Conservation (phyloP, 2,329 filamentous ascomycete genomes). For the Aspergillus felis region DNA sequence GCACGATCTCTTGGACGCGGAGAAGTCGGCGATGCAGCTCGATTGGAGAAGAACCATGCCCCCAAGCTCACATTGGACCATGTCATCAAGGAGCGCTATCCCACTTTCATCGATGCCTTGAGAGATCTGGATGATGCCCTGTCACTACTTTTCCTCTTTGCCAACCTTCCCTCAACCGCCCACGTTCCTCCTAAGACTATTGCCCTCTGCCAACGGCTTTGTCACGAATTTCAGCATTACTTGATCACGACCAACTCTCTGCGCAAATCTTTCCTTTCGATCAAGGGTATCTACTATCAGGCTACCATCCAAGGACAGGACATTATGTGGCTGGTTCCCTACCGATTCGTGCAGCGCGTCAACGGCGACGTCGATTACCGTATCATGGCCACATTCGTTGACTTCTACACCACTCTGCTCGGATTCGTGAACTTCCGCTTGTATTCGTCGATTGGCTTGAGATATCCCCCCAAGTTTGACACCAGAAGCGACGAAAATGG, state of each 20-base stretch:
- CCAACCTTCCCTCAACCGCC: constrained; percentile 85
- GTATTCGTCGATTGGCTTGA: constrained; percentile 84
- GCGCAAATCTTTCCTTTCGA: constrained; percentile 93
- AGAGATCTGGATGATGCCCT: constrained; percentile 94
- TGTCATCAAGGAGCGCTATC: constrained; percentile 96
- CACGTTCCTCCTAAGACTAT: constrained; percentile 94
- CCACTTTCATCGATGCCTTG: constrained; percentile 90
- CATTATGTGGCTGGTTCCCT: constrained; percentile 93
- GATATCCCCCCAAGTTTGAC: constrained; percentile 96
- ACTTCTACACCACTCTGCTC: constrained; percentile 96
- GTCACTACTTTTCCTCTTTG: constrained; percentile 96
- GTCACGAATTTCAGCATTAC: constrained; percentile 96
- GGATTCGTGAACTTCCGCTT: constrained; percentile 95
- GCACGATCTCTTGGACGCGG: constrained; percentile 85
- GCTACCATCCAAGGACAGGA: constrained; percentile 96
- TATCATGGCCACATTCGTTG: constrained; percentile 98
- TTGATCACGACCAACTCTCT: constrained; percentile 87
- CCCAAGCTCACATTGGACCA: constrained; percentile 90
- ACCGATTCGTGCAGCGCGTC: constrained; percentile 94
- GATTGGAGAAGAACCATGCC: constrained; percentile 86
- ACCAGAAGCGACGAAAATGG: constrained; percentile 79
- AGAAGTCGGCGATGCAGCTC: constrained; percentile 81
- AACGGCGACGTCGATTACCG: constrained; percentile 94
- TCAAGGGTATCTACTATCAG: constrained; percentile 99
- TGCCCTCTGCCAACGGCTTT: constrained; percentile 86